A percentile compares a stretch with the other conserved stretches of the same genome.
Conservation (phyloP, 2,329 filamentous ascomycete species). For the Beauveria sp. region DNA sequence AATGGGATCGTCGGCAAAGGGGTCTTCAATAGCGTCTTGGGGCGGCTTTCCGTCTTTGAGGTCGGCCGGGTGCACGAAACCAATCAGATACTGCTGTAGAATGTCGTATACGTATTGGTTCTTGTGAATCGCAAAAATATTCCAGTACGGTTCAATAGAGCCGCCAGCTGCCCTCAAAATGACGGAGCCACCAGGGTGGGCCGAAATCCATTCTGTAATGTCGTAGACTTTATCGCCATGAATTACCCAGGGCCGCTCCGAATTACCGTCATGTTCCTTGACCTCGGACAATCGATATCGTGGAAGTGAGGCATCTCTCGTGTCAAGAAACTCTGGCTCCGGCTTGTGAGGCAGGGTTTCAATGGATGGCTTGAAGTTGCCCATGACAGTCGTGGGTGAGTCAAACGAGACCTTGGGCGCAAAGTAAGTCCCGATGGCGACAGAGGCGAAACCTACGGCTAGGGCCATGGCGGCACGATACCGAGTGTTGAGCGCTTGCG, state of each 20-base stretch:
- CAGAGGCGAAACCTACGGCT: not conserved
- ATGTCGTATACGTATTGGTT: conserved; percentile 57
- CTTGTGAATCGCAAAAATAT: conserved; percentile 64
- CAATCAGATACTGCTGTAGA: conserved; percentile 56
- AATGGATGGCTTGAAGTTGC: conserved; percentile 6
- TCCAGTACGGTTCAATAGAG: conserved; percentile 60
- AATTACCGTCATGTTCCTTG: conserved; percentile 43
- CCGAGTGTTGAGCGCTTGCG: not conserved
- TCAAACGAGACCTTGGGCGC: conserved; percentile 3
- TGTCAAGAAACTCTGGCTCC: conserved; percentile 13
- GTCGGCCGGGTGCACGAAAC: conserved; percentile 51
- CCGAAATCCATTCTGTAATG: conserved; percentile 60
- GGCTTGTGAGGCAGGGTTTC: not conserved
- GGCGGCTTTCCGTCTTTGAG: conserved; percentile 49
- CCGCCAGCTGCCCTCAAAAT: conserved; percentile 59
- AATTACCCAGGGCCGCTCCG: conserved; percentile 55
- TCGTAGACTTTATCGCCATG: conserved; percentile 59
- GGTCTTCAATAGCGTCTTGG: conserved; percentile 50
- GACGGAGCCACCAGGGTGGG: conserved; percentile 60
- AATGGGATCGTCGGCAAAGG: conserved; percentile 46
- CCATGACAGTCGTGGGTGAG: not conserved
- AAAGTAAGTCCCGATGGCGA: not conserved
- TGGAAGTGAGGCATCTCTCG: conserved; percentile 35
- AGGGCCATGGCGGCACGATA: not conserved
- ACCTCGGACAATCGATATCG: conserved; percentile 44